These are phyloP conservation scores for Striga hermonthica DNA, from an alignment of 305 asterid genomes.

Conservation along the genomic window DNA sequence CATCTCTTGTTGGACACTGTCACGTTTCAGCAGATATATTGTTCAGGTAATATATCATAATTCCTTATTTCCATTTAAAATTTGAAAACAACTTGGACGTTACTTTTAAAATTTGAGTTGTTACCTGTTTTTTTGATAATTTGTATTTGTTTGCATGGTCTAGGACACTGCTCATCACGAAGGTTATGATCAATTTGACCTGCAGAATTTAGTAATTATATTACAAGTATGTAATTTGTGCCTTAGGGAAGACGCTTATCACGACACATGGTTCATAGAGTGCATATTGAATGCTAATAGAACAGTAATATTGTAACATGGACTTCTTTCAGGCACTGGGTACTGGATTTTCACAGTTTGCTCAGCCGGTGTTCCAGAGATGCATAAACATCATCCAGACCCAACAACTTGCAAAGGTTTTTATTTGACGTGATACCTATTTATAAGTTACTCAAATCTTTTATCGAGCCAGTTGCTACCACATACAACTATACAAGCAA, in stretches of 20 bases:
- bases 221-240: not conserved
- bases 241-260: constrained; percentile 6
- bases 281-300: constrained; percentile 9
- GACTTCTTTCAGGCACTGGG: constrained; percentile 80
- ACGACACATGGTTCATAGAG: not conserved
- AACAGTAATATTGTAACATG: constrained; percentile 21
- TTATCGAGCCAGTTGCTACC: not conserved
- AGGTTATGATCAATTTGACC: constrained; percentile 79
- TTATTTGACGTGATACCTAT: not conserved
- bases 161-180: constrained; percentile 65
- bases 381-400: constrained; percentile 88
- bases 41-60: constrained; percentile 56
- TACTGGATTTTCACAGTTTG: constrained; percentile 82
- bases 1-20: constrained; percentile 96
- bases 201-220: constrained; percentile 1
- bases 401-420: constrained; percentile 42
- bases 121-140: not conserved
- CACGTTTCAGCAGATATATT: constrained; percentile 94
- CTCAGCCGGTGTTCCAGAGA: constrained; percentile 93
- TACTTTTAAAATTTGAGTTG: no score
- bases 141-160: constrained; percentile 30
- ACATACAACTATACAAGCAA: not conserved
- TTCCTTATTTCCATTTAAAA: not conserved
- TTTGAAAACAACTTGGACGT: not conserved
- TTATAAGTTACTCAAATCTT: no score